phyloP scores from a whole-genome alignment of 2,329 filamentous ascomycete species.

The Cladosporium sp. region DNA sequence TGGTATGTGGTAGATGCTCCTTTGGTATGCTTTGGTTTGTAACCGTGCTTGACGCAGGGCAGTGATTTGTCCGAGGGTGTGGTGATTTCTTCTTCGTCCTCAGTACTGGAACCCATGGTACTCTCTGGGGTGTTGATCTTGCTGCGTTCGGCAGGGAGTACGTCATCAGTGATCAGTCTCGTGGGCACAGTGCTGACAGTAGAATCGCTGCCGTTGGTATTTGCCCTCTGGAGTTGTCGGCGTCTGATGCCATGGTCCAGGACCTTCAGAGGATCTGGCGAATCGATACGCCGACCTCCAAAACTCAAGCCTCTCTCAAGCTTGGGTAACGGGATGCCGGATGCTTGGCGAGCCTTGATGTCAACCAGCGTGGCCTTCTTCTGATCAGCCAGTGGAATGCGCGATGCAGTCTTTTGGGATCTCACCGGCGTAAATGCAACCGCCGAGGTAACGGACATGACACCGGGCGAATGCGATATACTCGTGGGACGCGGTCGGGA shows the following conservation, averaged over 20 bases:
- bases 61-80: conserved; percentile 18
- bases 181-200: conserved; percentile 15
- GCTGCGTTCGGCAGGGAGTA: conserved; percentile 16
- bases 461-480: neutral
- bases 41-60: conserved; percentile 11
- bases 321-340: conserved; percentile 10
- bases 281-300: conserved; percentile 20
- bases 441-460: conserved; percentile 6
- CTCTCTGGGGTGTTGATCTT: conserved; percentile 21
- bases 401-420: conserved; percentile 22
- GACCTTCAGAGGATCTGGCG: conserved; percentile 22
- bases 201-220: conserved; percentile 16
- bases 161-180: neutral
- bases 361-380: conserved; percentile 24
- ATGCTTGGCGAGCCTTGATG: conserved; percentile 16
- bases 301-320: conserved; percentile 17
- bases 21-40: conserved; percentile 11
- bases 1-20: conserved; percentile 9
- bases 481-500: conserved; percentile 21
- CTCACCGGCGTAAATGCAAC: neutral
- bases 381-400: conserved; percentile 25
- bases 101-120: conserved; percentile 19
- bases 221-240: conserved; percentile 19
- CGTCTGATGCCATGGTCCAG: conserved; percentile 26
- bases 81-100: conserved; percentile 24